A percentile compares a stretch with the other conserved stretches of the same genome.
These are phyloP conservation scores for Porphyra umbilicalis DNA, from an alignment of 31 red algal genomes.

Conservation along the genomic window DNA sequence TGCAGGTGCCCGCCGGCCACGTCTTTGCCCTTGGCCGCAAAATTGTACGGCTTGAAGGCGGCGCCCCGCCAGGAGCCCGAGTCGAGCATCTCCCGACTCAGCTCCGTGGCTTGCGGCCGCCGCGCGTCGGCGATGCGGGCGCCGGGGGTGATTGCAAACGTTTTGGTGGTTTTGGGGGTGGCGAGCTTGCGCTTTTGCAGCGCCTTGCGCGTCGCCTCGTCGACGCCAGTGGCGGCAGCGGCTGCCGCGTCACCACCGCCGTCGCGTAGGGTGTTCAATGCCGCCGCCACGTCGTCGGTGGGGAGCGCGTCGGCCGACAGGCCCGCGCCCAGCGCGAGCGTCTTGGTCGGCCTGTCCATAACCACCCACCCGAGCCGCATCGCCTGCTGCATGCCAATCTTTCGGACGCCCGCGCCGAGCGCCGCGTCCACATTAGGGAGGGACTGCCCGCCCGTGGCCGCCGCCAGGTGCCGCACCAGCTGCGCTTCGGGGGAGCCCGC, in stretches of 20 bases:
- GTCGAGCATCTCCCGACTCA: conserved; percentile 63
- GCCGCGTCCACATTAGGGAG: conserved; percentile 13
- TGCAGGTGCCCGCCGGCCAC: conserved; percentile 68
- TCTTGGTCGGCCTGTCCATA: conserved; percentile 47
- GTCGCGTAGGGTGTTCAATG: conserved; percentile 28
- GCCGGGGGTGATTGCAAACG: conserved; percentile 34
- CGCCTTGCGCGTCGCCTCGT: conserved; percentile 27
- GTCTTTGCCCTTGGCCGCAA: conserved; percentile 54
- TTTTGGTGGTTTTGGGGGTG: conserved; percentile 34
- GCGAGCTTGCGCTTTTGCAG: conserved; percentile 58
- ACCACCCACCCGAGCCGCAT: conserved; percentile 56
- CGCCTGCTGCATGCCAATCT: conserved; percentile 69
- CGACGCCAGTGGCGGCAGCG: background rate
- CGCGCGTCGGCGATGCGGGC: conserved; percentile 46
- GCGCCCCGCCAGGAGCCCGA: conserved; percentile 45
- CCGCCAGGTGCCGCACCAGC: conserved; percentile 19
- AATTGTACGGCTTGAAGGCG: conserved; percentile 82
- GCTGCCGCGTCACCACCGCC: conserved; percentile 7
- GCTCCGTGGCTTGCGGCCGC: conserved; percentile 51
- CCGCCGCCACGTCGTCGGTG: conserved; percentile 30
- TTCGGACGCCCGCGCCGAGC: conserved; percentile 27
- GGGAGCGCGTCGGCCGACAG: conserved; percentile 3
- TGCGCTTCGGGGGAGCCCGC: conserved; percentile 54
- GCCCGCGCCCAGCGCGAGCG: conserved; percentile 15
- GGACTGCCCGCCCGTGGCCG: background rate